Evolutionary conservation across 129 eudicot species (phyloP).

Genomic region (Chrysanthemum lavandulifolium): DNA sequence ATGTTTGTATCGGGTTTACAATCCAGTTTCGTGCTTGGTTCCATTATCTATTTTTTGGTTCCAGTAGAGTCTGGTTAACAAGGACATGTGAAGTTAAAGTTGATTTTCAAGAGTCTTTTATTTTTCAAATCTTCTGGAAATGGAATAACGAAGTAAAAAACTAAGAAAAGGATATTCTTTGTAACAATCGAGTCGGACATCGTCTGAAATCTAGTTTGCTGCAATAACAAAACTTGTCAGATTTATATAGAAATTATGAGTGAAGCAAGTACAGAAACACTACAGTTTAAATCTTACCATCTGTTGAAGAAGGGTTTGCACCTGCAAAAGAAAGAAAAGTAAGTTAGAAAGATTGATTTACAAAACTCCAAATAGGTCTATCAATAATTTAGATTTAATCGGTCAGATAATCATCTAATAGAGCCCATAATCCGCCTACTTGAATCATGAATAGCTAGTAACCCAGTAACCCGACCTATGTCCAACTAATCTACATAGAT

Average conservation of each 20-base stretch:
- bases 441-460: neutral
- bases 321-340: slow-evolving; percentile 42
- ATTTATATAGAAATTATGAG: neutral
- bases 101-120: too few relatives aligned
- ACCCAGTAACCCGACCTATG: neutral
- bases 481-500: neutral
- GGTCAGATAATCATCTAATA: neutral
- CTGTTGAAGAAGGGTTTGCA: slow-evolving; percentile 91
- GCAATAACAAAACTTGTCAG: slow-evolving; percentile 29
- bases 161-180: slow-evolving; percentile 76
- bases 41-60: too few relatives aligned
- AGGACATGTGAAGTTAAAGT: too few relatives aligned
- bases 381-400: neutral
- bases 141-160: neutral
- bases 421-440: slow-evolving; percentile 1
- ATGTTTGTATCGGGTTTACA: too few relatives aligned
- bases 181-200: slow-evolving; percentile 85
- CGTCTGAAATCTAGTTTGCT: slow-evolving; percentile 92
- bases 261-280: neutral
- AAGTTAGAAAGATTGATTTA: neutral
- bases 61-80: too few relatives aligned
- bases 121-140: neutral
- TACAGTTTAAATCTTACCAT: slow-evolving; percentile 56
- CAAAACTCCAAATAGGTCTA: slow-evolving; percentile 4
- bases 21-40: too few relatives aligned